A percentile compares a stretch with the other conserved stretches of the same genome.
These are phyloP conservation scores for Centaurea solstitialis DNA, from an alignment of 129 eudicot genomes.

Conservation along the genomic window DNA sequence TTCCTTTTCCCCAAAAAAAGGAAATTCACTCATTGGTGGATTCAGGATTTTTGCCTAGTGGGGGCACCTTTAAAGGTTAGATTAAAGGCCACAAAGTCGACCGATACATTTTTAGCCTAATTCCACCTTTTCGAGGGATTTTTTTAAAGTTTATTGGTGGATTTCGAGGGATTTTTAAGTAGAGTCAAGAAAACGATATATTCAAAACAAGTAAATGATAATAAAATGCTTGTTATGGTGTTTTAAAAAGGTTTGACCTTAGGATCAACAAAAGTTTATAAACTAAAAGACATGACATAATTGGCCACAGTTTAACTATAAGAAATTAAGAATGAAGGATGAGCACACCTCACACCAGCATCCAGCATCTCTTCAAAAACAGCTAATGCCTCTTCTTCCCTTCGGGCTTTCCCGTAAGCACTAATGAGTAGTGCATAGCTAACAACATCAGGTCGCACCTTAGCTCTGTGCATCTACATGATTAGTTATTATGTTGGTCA, in stretches of 20 bases:
- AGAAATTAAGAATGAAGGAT: background rate
- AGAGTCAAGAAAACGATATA: background rate
- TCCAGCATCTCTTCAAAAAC: constrained; percentile 99
- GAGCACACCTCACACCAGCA: constrained; percentile 94
- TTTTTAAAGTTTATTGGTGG: too few species aligned
- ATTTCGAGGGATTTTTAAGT: background rate
- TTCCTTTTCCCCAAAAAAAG: too few species aligned
- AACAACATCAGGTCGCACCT: constrained; percentile 86
- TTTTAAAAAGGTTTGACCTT: constrained; percentile 6
- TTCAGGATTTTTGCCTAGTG: too few species aligned
- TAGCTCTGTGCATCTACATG: constrained; percentile 89
- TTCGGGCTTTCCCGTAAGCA: constrained; percentile 97
- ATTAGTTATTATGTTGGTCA: background rate
- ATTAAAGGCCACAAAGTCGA: too few species aligned
- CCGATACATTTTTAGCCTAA: too few species aligned
- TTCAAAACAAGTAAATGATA: background rate
- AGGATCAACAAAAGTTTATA: background rate
- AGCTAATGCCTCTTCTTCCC: constrained; percentile 96
- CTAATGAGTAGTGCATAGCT: constrained; percentile 85
- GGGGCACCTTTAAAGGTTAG: too few species aligned
- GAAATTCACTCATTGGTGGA: too few species aligned
- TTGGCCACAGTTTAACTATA: background rate
- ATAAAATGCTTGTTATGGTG: background rate
- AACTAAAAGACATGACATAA: background rate
- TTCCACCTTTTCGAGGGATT: too few species aligned